These are phyloP conservation scores for Daedaleopsis sinensis DNA, from an alignment of 768 basidiomycete genomes.

Conservation along the genomic window DNA sequence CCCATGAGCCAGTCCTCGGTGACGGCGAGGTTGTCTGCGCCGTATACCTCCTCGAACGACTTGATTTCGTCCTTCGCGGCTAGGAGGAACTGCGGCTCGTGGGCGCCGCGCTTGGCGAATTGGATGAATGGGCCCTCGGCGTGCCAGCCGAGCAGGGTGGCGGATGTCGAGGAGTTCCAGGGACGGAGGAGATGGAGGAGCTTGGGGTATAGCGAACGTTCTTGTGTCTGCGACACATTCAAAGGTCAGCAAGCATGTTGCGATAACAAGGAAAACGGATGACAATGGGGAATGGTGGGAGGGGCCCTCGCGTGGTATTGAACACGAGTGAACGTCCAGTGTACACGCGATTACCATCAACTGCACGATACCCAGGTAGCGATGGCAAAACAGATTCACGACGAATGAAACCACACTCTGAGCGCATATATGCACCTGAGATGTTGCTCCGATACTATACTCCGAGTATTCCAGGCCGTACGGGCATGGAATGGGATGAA, in stretches of 20 bases:
- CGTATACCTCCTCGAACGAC: constrained; percentile 77
- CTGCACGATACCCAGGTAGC: too few species aligned
- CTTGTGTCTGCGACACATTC: constrained; percentile 63
- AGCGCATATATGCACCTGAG: too few species aligned
- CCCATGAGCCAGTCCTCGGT: constrained; percentile 70
- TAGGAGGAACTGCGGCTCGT: constrained; percentile 67
- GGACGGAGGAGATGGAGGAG: constrained; percentile 70
- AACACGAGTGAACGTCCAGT: constrained; percentile 25
- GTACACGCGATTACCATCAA: background rate
- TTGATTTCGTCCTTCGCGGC: constrained; percentile 63
- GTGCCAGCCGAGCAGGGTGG: constrained; percentile 86
- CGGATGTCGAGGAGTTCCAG: constrained; percentile 62
- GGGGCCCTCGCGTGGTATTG: background rate
- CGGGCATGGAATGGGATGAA: too few species aligned
- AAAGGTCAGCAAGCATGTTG: background rate
- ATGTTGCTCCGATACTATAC: too few species aligned
- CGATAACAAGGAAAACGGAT: background rate
- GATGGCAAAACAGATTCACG: too few species aligned
- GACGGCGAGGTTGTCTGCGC: constrained; percentile 61
- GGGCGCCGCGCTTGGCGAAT: constrained; percentile 81
- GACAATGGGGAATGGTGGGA: background rate
- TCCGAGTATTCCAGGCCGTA: too few species aligned
- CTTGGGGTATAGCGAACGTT: constrained; percentile 72
- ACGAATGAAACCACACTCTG: too few species aligned
- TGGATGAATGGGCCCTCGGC: constrained; percentile 91